A percentile compares a stretch with the other conserved stretches of the same genome.
These are phyloP conservation scores for Pichia rugopelliculosa DNA, from an alignment of 805 yeast species.

Conservation along the genomic window DNA sequence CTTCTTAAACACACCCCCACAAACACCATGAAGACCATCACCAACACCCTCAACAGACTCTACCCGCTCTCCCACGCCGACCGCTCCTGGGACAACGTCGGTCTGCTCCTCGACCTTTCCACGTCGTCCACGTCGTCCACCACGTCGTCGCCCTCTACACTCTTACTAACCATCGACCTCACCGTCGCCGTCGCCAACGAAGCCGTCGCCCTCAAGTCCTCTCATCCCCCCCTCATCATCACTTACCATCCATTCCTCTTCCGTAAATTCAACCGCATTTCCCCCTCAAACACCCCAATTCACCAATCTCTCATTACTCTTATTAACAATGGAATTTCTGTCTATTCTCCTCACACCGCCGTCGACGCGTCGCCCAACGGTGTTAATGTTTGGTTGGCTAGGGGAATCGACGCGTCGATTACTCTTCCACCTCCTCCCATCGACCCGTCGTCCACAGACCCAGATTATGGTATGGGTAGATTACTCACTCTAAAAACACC, in stretches of 20 bases:
- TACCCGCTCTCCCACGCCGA: background rate
- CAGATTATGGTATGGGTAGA: slow-evolving; percentile 79
- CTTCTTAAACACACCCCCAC: background rate
- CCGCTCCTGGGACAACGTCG: background rate
- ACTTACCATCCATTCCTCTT: slow-evolving; percentile 96
- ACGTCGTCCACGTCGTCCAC: too few relatives aligned
- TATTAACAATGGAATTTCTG: slow-evolving; percentile 73
- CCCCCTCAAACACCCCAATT: slow-evolving; percentile 48
- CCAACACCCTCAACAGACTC: background rate
- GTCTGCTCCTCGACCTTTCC: background rate
- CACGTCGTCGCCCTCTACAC: background rate
- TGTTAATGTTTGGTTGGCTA: slow-evolving; percentile 86
- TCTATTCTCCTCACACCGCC: slow-evolving; percentile 94
- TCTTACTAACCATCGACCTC: slow-evolving; percentile 77
- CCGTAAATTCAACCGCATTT: slow-evolving; percentile 73
- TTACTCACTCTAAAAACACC: slow-evolving; percentile 47
- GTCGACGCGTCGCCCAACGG: slow-evolving; percentile 91
- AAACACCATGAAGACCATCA: background rate
- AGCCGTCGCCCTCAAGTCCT: slow-evolving; percentile 51
- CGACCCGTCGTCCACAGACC: slow-evolving; percentile 21
- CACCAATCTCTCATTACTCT: slow-evolving; percentile 68
- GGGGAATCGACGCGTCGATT: slow-evolving; percentile 32
- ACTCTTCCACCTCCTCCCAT: background rate
- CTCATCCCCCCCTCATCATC: slow-evolving; percentile 53
- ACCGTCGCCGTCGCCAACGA: slow-evolving; percentile 81